Evolutionary conservation across 2,329 filamentous ascomycete genomes (phyloP), one percentile per base, ranked within the genome.

Genomic region (Fusarium sp.): DNA sequence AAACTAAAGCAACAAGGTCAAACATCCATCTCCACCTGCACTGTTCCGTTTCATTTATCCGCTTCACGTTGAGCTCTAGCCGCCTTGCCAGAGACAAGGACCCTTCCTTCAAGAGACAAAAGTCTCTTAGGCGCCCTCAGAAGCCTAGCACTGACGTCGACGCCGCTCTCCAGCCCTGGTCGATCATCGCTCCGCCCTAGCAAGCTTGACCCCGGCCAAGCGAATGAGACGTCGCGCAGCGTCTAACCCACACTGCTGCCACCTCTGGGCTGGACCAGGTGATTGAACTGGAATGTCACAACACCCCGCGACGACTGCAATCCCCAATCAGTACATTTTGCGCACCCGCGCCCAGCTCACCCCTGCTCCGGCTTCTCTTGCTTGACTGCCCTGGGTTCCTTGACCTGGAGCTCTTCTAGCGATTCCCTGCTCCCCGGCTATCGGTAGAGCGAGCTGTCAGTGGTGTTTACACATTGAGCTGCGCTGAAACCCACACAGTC

Each of bases 141-240:
- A 66, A 60, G 43, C 52, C 67, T 59, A 77, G 73, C 71, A 78
- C 73, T 80, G 76, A 78, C 77, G 68, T 79, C 67, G 76, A 73
- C 71, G 54, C 48, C 16, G 68, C 56, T 68, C 69, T 68, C 41
- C 61, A 75, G 70, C 77, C 77, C 78, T 76, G 77, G 80, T 74
- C 77, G 76, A 79, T 81, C 78, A 78, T 81, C 77, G 69, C 76
- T 78, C 73, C 78, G 78, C 70, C 63, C 72, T 67, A 75, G 68
- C 76, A 77, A 66, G 67, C 68, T 76, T 65, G 62, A 71, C 76
- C 70, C 75, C 72, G 71, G 70, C 75, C 76, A 79, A 76, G 75
- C 80, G 77, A 80, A 81, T 82, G 77, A 80, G 75, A 82, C 79
- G 74, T 76, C 77, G 74, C 77, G 74, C 76, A 79, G 81, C 80